Base-by-base conservation (phyloP, 768 basidiomycete species). In the Termitomyces sp. region DNA sequence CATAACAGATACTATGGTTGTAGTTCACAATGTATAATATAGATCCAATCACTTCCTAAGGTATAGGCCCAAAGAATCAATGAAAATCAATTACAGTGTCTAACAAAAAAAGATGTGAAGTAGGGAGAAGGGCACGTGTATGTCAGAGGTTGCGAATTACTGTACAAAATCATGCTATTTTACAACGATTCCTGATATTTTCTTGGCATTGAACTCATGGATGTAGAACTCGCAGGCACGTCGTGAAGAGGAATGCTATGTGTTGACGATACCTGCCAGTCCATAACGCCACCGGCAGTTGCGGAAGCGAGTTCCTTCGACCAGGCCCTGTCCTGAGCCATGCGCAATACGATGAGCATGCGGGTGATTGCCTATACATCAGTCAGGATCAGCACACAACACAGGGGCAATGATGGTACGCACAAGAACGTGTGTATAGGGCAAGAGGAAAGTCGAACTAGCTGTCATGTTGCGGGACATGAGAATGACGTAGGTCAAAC, bases 311-410 rank as follows among this genome's bases (percentile, higher is more conserved):
- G 72, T 36, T 79, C 76, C 53, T 60, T 67, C 4, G 73, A 72
- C 78, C 78, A 79, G 16, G 78, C 78, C 18, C 73, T 70, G 55
- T 75, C 71, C 57, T 78, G 75, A 16, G 76, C 74, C 73, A 79
- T 79, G 32, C 76, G 72, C 12, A 78, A 66, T 22, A 74, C 68
- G 60, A 78, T 77, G 15, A 78, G 63, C 72, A 77, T 76, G n/a
- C 78, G 67, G 8, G 76, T 75, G 3, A 79, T 70, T 38, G 64
- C 60, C 68, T 69, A 24, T 24, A 36, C 24, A 38, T 3, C 28
- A 53, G 7, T 24, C 16, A 46, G 32, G 35, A 55, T 22, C 2
- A 39, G 39, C 15, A 48, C 16, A 7, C 12, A 20, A 36, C 1
- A 35, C 11, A 35, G 5, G 5, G 12, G 18, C 12, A 35, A 22